Percentiles rank a stretch among this genome's conserved stretches.
These are phyloP conservation scores for Aureobasidium namibiae DNA, from an alignment of 2,329 filamentous ascomycete genomes.

Conservation along the genomic window DNA sequence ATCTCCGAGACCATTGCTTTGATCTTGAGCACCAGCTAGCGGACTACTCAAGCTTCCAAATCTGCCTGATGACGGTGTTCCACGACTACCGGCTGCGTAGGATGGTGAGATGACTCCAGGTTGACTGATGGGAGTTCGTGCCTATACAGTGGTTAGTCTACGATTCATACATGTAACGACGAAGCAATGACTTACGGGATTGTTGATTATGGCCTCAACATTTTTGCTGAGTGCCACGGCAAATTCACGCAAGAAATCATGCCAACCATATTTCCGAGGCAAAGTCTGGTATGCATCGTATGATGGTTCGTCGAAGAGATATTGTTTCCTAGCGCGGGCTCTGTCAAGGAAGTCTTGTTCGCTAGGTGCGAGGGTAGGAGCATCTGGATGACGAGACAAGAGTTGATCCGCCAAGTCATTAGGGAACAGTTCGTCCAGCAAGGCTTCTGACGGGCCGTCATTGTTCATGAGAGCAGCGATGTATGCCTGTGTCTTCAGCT, in stretches of 20 bases:
- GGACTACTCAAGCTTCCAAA: conserved; percentile 1
- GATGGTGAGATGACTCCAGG: neutral
- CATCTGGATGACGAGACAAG: conserved; percentile 46
- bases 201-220: conserved; percentile 37
- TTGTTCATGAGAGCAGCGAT: conserved; percentile 52
- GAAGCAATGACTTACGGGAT: conserved; percentile 16
- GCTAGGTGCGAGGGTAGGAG: conserved; percentile 44
- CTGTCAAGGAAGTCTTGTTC: conserved; percentile 54
- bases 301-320: conserved; percentile 44
- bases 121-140: conserved; percentile 8
- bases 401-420: conserved; percentile 47
- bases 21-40: neutral
- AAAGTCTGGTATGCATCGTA: conserved; percentile 38
- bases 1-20: neutral
- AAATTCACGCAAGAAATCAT: conserved; percentile 53
- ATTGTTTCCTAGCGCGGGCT: conserved; percentile 46
- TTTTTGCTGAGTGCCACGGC: conserved; percentile 51
- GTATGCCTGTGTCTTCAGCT: conserved; percentile 60
- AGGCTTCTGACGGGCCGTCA: conserved; percentile 46
- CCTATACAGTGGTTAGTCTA: neutral
- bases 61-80: neutral
- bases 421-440: conserved; percentile 54
- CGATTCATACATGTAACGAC: too few relatives aligned
- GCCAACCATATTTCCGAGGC: conserved; percentile 55
- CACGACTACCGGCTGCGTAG: neutral